These are phyloP conservation scores for Pythium aphanidermatum DNA, from an alignment of 352 stramenopile genomes.

Conservation along the genomic window DNA sequence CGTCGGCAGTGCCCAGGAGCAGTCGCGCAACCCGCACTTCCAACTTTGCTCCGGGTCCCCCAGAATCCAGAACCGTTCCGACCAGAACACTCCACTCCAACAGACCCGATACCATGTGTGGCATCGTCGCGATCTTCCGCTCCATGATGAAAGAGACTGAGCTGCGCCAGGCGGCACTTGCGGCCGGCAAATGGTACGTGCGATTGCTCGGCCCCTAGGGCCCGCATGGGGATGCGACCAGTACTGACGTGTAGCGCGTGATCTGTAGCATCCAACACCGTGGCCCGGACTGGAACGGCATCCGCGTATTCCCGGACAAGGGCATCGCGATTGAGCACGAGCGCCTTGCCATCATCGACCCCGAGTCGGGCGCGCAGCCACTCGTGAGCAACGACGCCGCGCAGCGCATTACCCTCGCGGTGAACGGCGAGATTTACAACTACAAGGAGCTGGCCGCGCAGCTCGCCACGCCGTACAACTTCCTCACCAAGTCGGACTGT, in stretches of 20 bases:
- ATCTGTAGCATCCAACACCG: conserved; percentile 88
- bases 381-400: conserved; percentile 82
- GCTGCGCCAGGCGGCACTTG: conserved; percentile 92
- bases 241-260: background rate
- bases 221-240: background rate
- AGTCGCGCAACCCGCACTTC: background rate
- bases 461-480: conserved; percentile 88
- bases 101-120: conserved; percentile 87
- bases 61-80: too few relatives aligned
- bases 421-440: conserved; percentile 99
- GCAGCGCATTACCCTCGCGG: conserved; percentile 90
- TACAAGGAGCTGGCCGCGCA: conserved; percentile 93
- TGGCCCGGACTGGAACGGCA: conserved; percentile 95
- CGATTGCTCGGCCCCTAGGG: background rate
- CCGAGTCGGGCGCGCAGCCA: conserved; percentile 92
- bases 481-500: conserved; percentile 96
- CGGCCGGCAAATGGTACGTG: conserved; percentile 86
- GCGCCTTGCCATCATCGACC: conserved; percentile 98
- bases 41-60: background rate
- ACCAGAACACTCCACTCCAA: background rate
- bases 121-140: conserved; percentile 97
- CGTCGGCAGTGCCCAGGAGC: background rate
- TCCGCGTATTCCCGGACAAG: conserved; percentile 70
- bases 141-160: conserved; percentile 91
- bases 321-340: conserved; percentile 94